These are phyloP conservation scores for Poronia punctata DNA, from an alignment of 495 filamentous ascomycete species.

Conservation along the genomic window DNA sequence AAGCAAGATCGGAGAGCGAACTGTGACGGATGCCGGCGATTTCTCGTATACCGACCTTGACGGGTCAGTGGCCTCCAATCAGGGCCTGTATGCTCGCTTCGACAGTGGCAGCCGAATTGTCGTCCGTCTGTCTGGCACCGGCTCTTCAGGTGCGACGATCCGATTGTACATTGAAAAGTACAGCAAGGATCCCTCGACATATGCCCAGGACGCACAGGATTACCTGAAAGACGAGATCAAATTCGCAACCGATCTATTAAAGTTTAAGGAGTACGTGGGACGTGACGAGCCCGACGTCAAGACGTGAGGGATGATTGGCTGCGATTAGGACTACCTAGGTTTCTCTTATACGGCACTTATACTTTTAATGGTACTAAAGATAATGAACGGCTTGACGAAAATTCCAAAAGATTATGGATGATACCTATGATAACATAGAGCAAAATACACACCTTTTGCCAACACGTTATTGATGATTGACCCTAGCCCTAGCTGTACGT, in stretches of 20 bases:
- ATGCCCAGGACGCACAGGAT: slow-evolving; percentile 76
- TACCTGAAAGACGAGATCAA: slow-evolving; percentile 85
- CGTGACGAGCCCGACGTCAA: slow-evolving; percentile 90
- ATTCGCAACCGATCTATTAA: slow-evolving; percentile 73
- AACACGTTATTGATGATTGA: no score
- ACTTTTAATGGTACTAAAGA: no score
- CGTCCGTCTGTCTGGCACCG: slow-evolving; percentile 88
- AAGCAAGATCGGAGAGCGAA: slow-evolving; percentile 67
- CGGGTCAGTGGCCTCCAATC: slow-evolving; percentile 89
- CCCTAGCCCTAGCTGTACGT: no score
- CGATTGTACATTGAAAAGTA: slow-evolving; percentile 95
- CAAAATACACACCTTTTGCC: no score
- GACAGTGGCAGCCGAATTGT: slow-evolving; percentile 91
- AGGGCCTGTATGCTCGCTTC: slow-evolving; percentile 92
- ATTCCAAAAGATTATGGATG: no score
- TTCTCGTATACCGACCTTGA: slow-evolving; percentile 97
- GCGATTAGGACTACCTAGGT: no score
- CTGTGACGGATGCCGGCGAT: slow-evolving; percentile 83
- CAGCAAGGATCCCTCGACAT: slow-evolving; percentile 63
- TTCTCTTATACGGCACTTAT: no score
- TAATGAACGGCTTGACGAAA: no score
- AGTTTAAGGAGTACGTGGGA: slow-evolving; percentile 84
- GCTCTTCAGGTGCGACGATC: slow-evolving; percentile 91
- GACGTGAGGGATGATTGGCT: slow-evolving; percentile 53
- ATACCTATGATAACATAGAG: no score